phyloP scores from a whole-genome alignment of 306 rosid species.

The Neltuma alba region DNA sequence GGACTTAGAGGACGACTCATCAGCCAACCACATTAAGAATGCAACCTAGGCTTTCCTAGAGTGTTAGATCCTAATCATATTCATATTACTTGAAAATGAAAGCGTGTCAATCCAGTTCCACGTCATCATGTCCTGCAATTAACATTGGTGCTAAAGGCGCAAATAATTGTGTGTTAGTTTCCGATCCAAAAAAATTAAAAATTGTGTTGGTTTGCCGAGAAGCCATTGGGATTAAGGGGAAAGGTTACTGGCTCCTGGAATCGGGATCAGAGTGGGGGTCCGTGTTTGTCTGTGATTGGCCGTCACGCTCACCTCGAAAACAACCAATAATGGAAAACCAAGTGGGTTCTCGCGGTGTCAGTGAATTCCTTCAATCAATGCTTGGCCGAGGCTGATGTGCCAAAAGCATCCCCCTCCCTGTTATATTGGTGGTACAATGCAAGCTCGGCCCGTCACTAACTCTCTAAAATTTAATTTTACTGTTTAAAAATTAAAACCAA shows the following conservation, averaged over 20 bases:
- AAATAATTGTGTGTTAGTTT: not conserved
- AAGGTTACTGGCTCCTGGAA: not conserved
- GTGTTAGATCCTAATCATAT: not conserved
- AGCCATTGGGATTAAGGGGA: not conserved
- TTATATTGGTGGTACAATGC: no score
- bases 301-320: not conserved
- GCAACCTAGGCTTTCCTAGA: not conserved
- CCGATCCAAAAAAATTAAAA: no score
- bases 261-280: not conserved
- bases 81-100: not conserved
- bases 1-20: not conserved
- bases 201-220: no score
- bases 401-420: not conserved
- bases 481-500: no score
- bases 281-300: not conserved
- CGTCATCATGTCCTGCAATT: not conserved
- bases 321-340: not conserved
- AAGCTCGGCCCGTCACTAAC: no score
- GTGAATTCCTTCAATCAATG: not conserved
- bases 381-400: not conserved
- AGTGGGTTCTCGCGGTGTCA: not conserved
- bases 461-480: no score
- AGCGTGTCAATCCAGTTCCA: not conserved
- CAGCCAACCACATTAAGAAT: not conserved
- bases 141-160: not conserved